Base-by-base conservation (phyloP, 1,284 basidiomycete genomes). In the Acaromyces ingoldii region DNA sequence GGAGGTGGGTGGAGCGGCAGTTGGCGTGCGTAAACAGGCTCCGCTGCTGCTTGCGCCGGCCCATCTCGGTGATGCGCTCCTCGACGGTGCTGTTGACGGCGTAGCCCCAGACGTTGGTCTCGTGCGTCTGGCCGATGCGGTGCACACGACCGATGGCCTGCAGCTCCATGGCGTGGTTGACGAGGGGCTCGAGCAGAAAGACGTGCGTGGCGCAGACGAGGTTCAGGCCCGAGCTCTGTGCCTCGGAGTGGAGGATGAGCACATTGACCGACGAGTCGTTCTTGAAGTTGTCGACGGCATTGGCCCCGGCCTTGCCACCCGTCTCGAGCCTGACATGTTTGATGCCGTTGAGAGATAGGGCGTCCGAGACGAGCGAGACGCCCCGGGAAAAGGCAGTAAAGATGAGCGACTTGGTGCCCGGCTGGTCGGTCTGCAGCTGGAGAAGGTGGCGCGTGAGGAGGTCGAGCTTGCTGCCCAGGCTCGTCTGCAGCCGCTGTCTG, bases 321-420 rank as follows among this genome's bases (percentile, higher is more conserved):
- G 55, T 39, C 15, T 67, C 60, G 17, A 72, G 36, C 3, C 63
- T 60, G 4, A 66, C 65, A 26, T 48, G 57, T 17, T 48, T 51
- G 22, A 74, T 53, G 17, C 60, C 63, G 29, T 74, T 70, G 17
- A 58, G 59, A 10, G 57, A 56, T 15, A 74, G 59, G n/a, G 62
- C 55, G 37, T 71, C 61, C 3, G 61, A 60, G 1, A 74, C 65
- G 13, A 71, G 50, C 37, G 68, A 67, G 19, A 74, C 45, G 4
- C 72, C 72, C n/a, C 64, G 54, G n/a, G 55, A 47, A 38, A 74
- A 74, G 6, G 68, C 63, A 15, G 65, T 67, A 51, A 74, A 74
- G 44, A 74, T 59, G 21, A 74, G 45, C 40, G 66, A 63, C 51
- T 74, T 74, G 28, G 67, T 63, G 21, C 64, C 63, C 9, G 47